Percentiles rank a stretch among this genome's conserved stretches.
Conservation (phyloP, 352 stramenopile species). For the Phytophthora pini region DNA sequence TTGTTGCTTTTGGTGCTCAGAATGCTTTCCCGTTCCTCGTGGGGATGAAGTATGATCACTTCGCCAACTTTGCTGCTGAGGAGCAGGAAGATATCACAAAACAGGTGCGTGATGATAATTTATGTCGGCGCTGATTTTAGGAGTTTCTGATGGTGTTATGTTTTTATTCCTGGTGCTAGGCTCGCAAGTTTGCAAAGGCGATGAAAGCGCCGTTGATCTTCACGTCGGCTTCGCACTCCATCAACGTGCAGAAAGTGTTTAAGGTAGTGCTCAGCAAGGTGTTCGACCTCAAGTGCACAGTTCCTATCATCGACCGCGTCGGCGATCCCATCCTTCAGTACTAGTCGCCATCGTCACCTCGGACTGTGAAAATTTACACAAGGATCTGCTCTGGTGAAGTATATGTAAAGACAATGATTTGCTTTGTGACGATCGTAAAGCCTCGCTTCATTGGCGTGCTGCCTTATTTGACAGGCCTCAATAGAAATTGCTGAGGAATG, state of each 20-base stretch:
- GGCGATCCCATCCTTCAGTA: constrained; percentile 94
- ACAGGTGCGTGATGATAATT: constrained; percentile 54
- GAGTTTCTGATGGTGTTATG: constrained; percentile 1
- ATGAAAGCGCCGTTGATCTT: constrained; percentile 97
- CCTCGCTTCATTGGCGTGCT: constrained; percentile 18
- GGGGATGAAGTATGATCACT: constrained; percentile 96
- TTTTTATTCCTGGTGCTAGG: constrained; percentile 42
- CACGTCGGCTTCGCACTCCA: constrained; percentile 93
- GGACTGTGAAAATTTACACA: constrained; percentile 17
- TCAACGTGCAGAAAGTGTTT: constrained; percentile 97
- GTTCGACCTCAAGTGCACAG: constrained; percentile 94
- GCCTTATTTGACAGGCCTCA: constrained; percentile 17
- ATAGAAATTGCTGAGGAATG: constrained; percentile 4
- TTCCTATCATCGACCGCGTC: constrained; percentile 93
- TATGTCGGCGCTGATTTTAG: background rate
- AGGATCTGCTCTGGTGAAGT: constrained; percentile 4
- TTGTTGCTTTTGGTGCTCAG: constrained; percentile 30
- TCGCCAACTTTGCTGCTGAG: constrained; percentile 89
- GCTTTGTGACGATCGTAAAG: constrained; percentile 1
- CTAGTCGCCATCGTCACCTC: constrained; percentile 33
- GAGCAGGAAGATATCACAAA: constrained; percentile 96
- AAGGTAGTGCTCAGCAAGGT: constrained; percentile 95
- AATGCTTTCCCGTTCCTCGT: constrained; percentile 94
- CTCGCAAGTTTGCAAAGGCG: constrained; percentile 94
- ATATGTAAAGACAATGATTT: constrained; percentile 22